Evolutionary conservation across 768 basidiomycete species (phyloP).

Genomic region (Amanita pseudoporphyria): DNA sequence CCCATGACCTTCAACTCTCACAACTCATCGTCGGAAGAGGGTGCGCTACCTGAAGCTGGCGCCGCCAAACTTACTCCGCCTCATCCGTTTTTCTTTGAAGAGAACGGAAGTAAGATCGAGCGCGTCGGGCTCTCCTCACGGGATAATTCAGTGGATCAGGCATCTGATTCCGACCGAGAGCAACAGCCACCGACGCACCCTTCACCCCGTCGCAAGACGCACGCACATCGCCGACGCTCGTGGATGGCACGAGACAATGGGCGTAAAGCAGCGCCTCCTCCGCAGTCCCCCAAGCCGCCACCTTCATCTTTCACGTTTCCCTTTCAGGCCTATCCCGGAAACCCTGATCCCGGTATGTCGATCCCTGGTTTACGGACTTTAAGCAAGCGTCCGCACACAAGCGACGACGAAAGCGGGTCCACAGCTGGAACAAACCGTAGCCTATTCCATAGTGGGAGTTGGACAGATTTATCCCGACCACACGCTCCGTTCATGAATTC

Average conservation of each 20-base stretch:
- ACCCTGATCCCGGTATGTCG: constrained; percentile 47
- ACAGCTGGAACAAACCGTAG: constrained; percentile 10
- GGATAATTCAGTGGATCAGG: constrained; percentile 9
- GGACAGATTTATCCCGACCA: constrained; percentile 26
- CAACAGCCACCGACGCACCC: not conserved
- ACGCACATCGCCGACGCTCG: constrained; percentile 8
- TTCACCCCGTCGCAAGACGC: not conserved
- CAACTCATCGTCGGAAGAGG: not conserved
- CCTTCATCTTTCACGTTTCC: constrained; percentile 34
- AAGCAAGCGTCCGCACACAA: constrained; percentile 16
- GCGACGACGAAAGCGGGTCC: constrained; percentile 15
- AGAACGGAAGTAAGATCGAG: constrained; percentile 2
- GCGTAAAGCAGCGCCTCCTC: constrained; percentile 7
- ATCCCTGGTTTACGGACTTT: constrained; percentile 20
- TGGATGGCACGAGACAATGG: constrained; percentile 6
- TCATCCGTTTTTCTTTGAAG: constrained; percentile 20
- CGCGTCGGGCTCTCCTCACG: constrained; percentile 10
- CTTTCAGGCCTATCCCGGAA: constrained; percentile 56
- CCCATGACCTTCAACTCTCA: not conserved
- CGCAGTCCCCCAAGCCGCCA: constrained; percentile 13
- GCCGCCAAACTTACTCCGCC: constrained; percentile 12
- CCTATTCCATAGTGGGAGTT: constrained; percentile 14
- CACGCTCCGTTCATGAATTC: constrained; percentile 40
- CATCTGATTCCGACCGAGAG: constrained; percentile 13
- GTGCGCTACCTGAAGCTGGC: not conserved